phyloP scores from a whole-genome alignment of 2,329 filamentous ascomycete genomes.

The Alternaria sp. region DNA sequence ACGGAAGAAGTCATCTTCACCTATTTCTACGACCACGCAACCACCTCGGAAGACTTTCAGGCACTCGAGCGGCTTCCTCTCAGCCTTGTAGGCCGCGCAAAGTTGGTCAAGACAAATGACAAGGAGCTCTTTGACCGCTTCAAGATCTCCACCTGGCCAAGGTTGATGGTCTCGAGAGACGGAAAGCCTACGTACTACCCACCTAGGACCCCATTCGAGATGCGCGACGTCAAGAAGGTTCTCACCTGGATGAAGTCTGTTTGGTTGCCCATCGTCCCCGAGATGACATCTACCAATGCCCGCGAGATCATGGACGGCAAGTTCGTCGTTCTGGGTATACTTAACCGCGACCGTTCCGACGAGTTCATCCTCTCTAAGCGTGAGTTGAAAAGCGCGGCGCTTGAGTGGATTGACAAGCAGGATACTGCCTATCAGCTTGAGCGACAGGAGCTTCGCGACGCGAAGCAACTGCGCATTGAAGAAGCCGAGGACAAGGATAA shows the following conservation, averaged over 20 bases:
- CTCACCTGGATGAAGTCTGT: constrained; percentile 94
- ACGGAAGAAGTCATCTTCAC: constrained; percentile 95
- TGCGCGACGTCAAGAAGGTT: constrained; percentile 83
- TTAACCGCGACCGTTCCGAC: constrained; percentile 79
- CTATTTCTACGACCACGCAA: constrained; percentile 97
- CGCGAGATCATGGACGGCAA: constrained; percentile 94
- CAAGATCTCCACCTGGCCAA: constrained; percentile 97
- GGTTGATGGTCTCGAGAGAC: constrained; percentile 85
- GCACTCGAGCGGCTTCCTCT: constrained; percentile 86
- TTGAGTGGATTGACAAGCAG: constrained; percentile 98
- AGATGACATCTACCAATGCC: constrained; percentile 89
- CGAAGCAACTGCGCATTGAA: constrained; percentile 93
- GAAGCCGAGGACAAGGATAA: constrained; percentile 94
- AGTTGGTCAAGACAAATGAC: constrained; percentile 89
- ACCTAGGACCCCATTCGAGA: constrained; percentile 84
- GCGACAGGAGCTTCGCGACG: constrained; percentile 88
- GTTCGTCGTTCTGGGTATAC: constrained; percentile 89
- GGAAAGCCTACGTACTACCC: constrained; percentile 90
- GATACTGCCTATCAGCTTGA: constrained; percentile 90
- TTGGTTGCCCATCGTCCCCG: constrained; percentile 94
- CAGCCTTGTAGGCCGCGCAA: constrained; percentile 87
- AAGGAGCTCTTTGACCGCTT: constrained; percentile 77
- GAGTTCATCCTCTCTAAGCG: constrained; percentile 79
- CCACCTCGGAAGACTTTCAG: constrained; percentile 87
- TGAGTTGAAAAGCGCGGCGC: constrained; percentile 93